Evolutionary conservation across 108 stramenopile genomes (phyloP).

Genomic region (Conticribra guillardii): DNA sequence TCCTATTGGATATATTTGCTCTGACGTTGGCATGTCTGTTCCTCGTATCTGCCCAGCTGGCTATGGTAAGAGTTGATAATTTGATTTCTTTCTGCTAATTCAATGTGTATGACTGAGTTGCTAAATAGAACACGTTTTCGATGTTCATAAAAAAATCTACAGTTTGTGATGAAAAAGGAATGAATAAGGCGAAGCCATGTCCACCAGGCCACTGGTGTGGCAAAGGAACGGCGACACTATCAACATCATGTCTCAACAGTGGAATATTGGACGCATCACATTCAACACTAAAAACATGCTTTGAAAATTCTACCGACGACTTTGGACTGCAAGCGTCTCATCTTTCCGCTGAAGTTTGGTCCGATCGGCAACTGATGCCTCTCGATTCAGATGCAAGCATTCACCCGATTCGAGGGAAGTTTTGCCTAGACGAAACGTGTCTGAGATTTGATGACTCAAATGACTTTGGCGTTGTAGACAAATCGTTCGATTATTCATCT

Average conservation of each 20-base stretch:
- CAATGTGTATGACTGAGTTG: not conserved
- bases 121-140: not conserved
- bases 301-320: conserved; percentile 74
- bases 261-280: conserved; percentile 8
- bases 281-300: conserved; percentile 56
- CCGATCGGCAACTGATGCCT: conserved; percentile 47
- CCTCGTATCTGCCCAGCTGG: conserved; percentile 78
- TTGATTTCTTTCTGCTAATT: too few species aligned
- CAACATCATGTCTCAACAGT: conserved; percentile 33
- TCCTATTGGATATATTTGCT: conserved; percentile 80
- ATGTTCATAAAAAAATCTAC: not conserved
- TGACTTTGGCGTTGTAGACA: conserved; percentile 57
- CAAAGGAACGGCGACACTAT: conserved; percentile 51
- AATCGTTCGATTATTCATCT: conserved; percentile 70
- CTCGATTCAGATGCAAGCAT: conserved; percentile 51
- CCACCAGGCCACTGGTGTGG: conserved; percentile 74
- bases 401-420: conserved; percentile 56
- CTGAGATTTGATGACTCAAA: conserved; percentile 62
- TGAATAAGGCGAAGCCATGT: conserved; percentile 56
- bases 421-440: conserved; percentile 53
- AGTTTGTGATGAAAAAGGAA: conserved; percentile 71
- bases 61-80: conserved; percentile 42
- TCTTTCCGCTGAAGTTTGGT: conserved; percentile 45
- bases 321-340: conserved; percentile 52
- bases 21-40: conserved; percentile 67